These are phyloP conservation scores for Botrytis hyacinthi DNA, from an alignment of 2,329 filamentous ascomycete genomes.

Conservation along the genomic window DNA sequence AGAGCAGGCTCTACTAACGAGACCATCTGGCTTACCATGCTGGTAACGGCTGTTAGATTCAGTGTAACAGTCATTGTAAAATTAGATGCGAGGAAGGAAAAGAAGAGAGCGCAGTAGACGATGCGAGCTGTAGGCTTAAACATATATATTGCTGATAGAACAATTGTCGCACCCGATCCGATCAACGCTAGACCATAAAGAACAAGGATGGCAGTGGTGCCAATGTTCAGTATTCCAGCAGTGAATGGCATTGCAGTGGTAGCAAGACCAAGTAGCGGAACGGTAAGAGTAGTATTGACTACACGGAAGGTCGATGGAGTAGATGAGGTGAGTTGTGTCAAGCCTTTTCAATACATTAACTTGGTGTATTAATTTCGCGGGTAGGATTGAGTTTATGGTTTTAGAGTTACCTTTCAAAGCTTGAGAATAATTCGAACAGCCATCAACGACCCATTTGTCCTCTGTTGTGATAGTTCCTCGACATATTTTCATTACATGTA, in stretches of 20 bases:
- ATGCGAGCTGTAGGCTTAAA: neutral
- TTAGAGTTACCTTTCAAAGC: neutral
- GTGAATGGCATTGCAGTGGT: neutral
- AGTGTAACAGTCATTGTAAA: conserved; percentile 2
- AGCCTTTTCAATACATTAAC: neutral
- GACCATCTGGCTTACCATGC: neutral
- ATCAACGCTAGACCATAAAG: neutral
- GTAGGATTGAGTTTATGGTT: neutral
- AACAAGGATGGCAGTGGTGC: neutral
- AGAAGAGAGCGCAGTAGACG: conserved; percentile 8
- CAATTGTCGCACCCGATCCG: neutral
- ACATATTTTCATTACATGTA: conserved; percentile 8
- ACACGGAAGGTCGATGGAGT: neutral
- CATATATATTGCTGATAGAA: neutral
- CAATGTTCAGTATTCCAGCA: neutral
- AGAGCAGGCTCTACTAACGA: neutral
- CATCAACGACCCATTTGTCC: neutral
- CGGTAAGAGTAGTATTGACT: neutral
- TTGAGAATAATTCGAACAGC: neutral
- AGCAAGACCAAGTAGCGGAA: neutral
- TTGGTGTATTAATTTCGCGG: neutral
- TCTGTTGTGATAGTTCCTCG: neutral
- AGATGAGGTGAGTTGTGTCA: neutral
- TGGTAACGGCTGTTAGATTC: neutral
- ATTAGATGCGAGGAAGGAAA: neutral